Evolutionary conservation across 73 alveolate genomes (phyloP), one percentile per base, ranked within the genome.

Genomic region (Halteria grandinella): DNA sequence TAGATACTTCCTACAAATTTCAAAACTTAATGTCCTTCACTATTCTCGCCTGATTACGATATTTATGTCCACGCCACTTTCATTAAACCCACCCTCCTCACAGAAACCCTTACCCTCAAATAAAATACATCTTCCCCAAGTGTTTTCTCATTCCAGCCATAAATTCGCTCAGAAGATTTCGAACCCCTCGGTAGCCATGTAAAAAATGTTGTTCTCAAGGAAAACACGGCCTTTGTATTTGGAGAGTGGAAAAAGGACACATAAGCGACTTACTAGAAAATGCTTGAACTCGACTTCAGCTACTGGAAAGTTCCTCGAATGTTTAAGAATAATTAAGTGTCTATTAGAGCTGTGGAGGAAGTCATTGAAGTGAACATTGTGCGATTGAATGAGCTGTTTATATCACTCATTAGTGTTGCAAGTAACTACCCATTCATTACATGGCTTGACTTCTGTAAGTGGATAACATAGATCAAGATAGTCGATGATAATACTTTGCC

Each of bases 181-280:
- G n/a, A n/a, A n/a, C n/a, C n/a, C n/a, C n/a, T n/a, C n/a, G n/a
- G n/a, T n/a, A n/a, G n/a, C n/a, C n/a, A n/a, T n/a, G n/a, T n/a
- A n/a, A n/a, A n/a, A n/a, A n/a, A n/a, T n/a, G n/a, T n/a, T n/a
- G n/a, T n/a, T n/a, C n/a, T n/a, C n/a, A n/a, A n/a, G n/a, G n/a
- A n/a, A n/a, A 83, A 74, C 27, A 37, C 59, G 3, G 58, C 32
- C 20, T 20, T 47, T 49, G 92, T 83, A 14, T 83, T 83, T 48
- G 33, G 40, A 43, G 84, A 72, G 0, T 83, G 92, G 92, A 83
- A 74, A 44, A 72, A 55, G 39, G 92, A 83, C 36, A 53, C 92
- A 18, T 45, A 21, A 20, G 24, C 17, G 20, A 24, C 27, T 0
- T 79, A 73, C 0, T 53, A 36, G 23, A 72, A 74, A 54, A 33